Evolutionary conservation across 805 yeast species (phyloP).

Genomic region (Saturnispora kantuleensis): DNA sequence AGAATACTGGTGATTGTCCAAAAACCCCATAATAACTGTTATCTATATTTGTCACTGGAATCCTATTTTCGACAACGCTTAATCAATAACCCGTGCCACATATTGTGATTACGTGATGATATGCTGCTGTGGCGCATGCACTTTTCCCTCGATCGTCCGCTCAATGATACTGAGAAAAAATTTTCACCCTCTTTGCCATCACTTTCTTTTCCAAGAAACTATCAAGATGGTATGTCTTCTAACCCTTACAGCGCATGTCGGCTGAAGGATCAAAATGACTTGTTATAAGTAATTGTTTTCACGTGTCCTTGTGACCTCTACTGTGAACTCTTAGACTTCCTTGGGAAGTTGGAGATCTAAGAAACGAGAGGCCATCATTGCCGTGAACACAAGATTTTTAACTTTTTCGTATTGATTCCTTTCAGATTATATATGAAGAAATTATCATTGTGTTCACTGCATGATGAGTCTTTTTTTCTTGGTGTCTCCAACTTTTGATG

Average conservation of each 20-base stretch:
- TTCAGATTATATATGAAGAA: neutral
- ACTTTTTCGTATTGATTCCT: neutral
- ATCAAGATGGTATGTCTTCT: constrained; percentile 20
- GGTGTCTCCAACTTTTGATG: neutral
- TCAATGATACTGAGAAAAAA: neutral
- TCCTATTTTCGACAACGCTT: neutral
- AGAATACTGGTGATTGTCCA: constrained; percentile 55
- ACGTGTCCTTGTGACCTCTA: neutral
- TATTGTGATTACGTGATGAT: neutral
- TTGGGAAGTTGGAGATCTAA: neutral
- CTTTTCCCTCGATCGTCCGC: neutral
- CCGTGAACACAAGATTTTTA: too few relatives aligned
- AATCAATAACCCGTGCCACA: neutral
- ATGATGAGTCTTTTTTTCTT: constrained; percentile 3
- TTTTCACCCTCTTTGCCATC: neutral
- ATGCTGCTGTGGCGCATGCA: neutral
- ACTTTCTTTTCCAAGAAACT: neutral
- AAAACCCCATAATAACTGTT: constrained; percentile 35
- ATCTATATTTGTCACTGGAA: neutral
- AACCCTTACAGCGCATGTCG: constrained; percentile 2
- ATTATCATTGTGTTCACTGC: neutral
- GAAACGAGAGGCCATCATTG: neutral
- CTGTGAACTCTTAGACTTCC: neutral
- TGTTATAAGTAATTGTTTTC: constrained; percentile 10
- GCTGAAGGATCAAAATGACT: constrained; percentile 28